Conservation (phyloP, 176 grass and related monocot species). For the Oryza glumipatula region DNA sequence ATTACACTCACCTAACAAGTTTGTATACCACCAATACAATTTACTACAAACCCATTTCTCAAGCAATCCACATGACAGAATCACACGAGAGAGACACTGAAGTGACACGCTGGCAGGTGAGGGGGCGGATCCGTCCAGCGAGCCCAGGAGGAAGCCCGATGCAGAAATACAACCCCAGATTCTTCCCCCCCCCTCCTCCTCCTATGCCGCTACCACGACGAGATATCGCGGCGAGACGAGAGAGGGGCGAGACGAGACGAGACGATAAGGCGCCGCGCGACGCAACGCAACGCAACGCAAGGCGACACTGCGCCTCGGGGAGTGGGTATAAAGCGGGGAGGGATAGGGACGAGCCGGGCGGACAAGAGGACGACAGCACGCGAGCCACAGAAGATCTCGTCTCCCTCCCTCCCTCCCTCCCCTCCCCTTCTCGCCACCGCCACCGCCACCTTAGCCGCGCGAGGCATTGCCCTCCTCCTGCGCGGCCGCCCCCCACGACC, state of each 20-base stretch:
- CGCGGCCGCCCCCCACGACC: neutral
- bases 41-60: too few relatives aligned
- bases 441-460: neutral
- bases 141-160: neutral
- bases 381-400: slow-evolving; percentile 32
- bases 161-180: neutral
- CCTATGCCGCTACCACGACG: too few relatives aligned
- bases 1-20: too few relatives aligned
- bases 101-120: neutral
- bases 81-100: neutral
- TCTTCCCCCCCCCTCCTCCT: neutral
- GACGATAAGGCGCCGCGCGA: neutral
- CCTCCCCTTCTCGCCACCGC: neutral
- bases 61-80: neutral
- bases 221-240: neutral
- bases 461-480: neutral
- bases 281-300: neutral
- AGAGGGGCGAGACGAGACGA: neutral
- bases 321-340: slow-evolving; percentile 15
- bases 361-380: slow-evolving; percentile 31
- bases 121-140: slow-evolving; percentile 16
- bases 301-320: neutral
- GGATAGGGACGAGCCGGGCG: slow-evolving; percentile 14
- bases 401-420: neutral
- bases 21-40: too few relatives aligned